phyloP scores from a whole-genome alignment of 768 basidiomycete genomes.

The Boletus patriciae region DNA sequence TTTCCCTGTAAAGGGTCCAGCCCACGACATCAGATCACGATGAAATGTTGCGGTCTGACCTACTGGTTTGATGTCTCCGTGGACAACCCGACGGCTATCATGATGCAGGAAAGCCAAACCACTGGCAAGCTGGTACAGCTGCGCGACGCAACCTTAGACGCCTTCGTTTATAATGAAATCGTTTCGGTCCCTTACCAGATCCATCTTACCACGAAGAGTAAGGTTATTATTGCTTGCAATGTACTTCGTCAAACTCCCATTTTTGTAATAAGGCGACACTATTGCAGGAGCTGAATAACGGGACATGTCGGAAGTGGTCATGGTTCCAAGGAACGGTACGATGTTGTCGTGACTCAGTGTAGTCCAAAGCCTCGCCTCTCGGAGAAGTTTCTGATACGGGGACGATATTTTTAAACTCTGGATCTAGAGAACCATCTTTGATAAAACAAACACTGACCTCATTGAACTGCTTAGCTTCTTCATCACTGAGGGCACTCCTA shows the following conservation, averaged over 20 bases:
- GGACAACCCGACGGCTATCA: slow-evolving; percentile 27
- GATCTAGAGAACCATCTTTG: not conserved
- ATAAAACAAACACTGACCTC: slow-evolving; percentile 15
- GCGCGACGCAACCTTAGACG: not conserved
- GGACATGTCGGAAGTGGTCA: slow-evolving; percentile 18
- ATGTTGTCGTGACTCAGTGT: slow-evolving; percentile 24
- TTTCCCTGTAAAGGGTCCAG: slow-evolving; percentile 32
- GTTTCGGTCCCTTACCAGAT: slow-evolving; percentile 17
- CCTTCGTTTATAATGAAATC: not conserved
- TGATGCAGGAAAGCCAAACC: slow-evolving; percentile 28
- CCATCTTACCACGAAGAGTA: slow-evolving; percentile 14
- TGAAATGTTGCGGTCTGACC: slow-evolving; percentile 4
- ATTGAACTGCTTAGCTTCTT: slow-evolving; percentile 21
- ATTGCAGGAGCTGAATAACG: slow-evolving; percentile 20
- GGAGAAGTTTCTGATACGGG: slow-evolving; percentile 23
- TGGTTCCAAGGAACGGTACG: slow-evolving; percentile 26
- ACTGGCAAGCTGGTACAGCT: slow-evolving; percentile 24
- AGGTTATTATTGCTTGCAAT: slow-evolving; percentile 8
- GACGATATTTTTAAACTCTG: not conserved
- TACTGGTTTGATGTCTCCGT: slow-evolving; percentile 42
- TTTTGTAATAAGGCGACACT: slow-evolving; percentile 30
- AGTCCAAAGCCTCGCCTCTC: slow-evolving; percentile 31
- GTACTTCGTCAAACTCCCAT: slow-evolving; percentile 21
- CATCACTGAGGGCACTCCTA: slow-evolving; percentile 14
- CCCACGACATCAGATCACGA: not conserved